phyloP scores from a whole-genome alignment of 2,329 filamentous ascomycete genomes.

The Lasiodiplodia gonubiensis region DNA sequence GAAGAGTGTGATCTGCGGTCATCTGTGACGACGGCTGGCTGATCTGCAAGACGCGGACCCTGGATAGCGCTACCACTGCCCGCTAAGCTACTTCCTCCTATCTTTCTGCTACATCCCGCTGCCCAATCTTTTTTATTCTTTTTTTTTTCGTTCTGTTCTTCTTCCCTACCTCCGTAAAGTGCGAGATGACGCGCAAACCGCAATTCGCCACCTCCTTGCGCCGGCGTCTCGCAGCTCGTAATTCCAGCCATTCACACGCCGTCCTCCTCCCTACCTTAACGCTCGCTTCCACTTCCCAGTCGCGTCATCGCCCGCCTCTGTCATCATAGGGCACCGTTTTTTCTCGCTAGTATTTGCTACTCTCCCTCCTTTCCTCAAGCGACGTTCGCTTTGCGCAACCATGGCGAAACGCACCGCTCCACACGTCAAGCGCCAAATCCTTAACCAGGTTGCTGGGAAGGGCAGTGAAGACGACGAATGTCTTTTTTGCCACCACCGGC shows the following conservation, averaged over 20 bases:
- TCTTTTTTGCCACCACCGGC: neutral
- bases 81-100: neutral
- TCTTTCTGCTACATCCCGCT: neutral
- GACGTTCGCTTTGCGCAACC: neutral
- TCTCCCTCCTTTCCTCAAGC: neutral
- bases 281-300: neutral
- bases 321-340: neutral
- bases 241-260: neutral
- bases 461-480: neutral
- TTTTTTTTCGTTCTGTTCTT: neutral
- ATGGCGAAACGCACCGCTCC: slow-evolving; percentile 4
- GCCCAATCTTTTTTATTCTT: neutral
- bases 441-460: neutral
- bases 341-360: neutral
- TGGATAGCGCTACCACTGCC: slow-evolving; percentile 13
- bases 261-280: no score
- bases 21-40: slow-evolving; percentile 14
- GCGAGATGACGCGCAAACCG: neutral
- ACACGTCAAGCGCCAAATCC: neutral
- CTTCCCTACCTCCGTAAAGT: neutral
- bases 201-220: slow-evolving; percentile 19
- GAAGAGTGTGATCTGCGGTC: slow-evolving; percentile 8
- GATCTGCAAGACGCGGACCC: slow-evolving; percentile 1
- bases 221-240: slow-evolving; percentile 13
- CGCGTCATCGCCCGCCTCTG: neutral